phyloP scores from a whole-genome alignment of 2,329 filamentous ascomycete genomes.

The Fusarium incarnatum region DNA sequence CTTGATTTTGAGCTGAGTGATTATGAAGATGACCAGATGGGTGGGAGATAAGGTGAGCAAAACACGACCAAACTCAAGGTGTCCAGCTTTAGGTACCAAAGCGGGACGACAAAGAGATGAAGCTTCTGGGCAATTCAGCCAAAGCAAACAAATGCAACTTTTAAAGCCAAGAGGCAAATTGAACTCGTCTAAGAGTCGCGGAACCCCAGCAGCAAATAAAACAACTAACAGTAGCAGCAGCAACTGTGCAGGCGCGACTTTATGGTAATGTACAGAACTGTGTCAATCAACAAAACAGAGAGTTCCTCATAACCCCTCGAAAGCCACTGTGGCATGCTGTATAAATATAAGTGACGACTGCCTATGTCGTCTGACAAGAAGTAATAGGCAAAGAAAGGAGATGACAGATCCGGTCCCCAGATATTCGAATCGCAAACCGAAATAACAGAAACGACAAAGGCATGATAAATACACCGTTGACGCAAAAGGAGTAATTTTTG shows the following conservation, averaged over 20 bases:
- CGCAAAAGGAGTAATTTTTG: slow-evolving; percentile 39
- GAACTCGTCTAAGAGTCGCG: slow-evolving; percentile 54
- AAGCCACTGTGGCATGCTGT: slow-evolving; percentile 50
- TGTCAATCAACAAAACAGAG: slow-evolving; percentile 51
- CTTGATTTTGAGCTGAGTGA: slow-evolving; percentile 20
- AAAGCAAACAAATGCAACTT: slow-evolving; percentile 48
- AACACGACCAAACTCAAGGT: slow-evolving; percentile 29
- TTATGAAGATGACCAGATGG: slow-evolving; percentile 20
- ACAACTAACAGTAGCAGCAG: slow-evolving; percentile 53
- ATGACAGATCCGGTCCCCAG: slow-evolving; percentile 49
- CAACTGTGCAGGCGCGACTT: slow-evolving; percentile 57
- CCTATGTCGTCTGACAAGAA: slow-evolving; percentile 45
- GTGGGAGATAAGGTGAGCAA: slow-evolving; percentile 15
- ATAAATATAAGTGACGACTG: slow-evolving; percentile 43
- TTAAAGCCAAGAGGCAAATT: slow-evolving; percentile 51
- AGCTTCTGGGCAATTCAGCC: slow-evolving; percentile 28
- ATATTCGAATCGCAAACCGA: slow-evolving; percentile 28
- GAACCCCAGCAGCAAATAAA: slow-evolving; percentile 50
- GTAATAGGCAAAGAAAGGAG: slow-evolving; percentile 37
- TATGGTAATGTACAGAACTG: slow-evolving; percentile 68
- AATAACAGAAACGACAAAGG: slow-evolving; percentile 31
- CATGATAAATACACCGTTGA: slow-evolving; percentile 43
- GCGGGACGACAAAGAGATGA: slow-evolving; percentile 38
- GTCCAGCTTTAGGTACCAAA: slow-evolving; percentile 28
- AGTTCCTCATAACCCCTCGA: slow-evolving; percentile 55